A percentile compares a stretch with the other conserved stretches of the same genome.
phyloP scores from a whole-genome alignment of 1,284 basidiomycete genomes.

The Trametes hirsuta region DNA sequence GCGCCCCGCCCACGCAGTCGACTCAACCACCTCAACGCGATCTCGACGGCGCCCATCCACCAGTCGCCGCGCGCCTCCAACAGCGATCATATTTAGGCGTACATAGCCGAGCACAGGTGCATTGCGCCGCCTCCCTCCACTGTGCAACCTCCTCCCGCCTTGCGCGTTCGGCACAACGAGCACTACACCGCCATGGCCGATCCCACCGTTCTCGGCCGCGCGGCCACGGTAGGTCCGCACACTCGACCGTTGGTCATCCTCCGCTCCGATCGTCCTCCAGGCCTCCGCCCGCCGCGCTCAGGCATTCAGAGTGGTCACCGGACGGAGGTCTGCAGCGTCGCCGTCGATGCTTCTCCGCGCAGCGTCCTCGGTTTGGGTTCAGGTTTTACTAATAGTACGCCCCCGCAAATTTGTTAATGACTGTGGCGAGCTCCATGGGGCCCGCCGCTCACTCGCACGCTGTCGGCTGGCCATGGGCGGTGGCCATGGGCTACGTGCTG shows the following conservation, averaged over 20 bases:
- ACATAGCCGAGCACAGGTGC: slow-evolving; percentile 2
- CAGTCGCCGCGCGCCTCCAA: not conserved
- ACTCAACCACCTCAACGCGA: no score
- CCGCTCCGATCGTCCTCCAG: no score
- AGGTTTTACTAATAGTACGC: no score
- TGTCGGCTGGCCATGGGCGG: not conserved
- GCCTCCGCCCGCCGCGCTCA: no score
- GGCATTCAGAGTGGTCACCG: no score
- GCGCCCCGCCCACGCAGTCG: no score
- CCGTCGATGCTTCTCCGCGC: no score
- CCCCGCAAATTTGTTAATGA: no score
- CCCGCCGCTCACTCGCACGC: not conserved
- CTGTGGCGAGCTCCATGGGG: not conserved
- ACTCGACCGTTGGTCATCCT: no score
- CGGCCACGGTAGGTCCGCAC: not conserved
- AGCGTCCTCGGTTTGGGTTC: no score
- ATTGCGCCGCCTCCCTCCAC: not conserved
- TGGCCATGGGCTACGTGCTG: no score
- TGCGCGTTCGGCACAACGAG: not conserved
- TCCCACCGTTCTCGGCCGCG: not conserved
- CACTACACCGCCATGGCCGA: not conserved
- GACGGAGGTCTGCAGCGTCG: no score
- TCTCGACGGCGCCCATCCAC: not conserved
- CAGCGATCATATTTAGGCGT: not conserved
- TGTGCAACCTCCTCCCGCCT: not conserved